phyloP scores from a whole-genome alignment of 2,329 filamentous ascomycete genomes.

The Epichloe gansuensis region DNA sequence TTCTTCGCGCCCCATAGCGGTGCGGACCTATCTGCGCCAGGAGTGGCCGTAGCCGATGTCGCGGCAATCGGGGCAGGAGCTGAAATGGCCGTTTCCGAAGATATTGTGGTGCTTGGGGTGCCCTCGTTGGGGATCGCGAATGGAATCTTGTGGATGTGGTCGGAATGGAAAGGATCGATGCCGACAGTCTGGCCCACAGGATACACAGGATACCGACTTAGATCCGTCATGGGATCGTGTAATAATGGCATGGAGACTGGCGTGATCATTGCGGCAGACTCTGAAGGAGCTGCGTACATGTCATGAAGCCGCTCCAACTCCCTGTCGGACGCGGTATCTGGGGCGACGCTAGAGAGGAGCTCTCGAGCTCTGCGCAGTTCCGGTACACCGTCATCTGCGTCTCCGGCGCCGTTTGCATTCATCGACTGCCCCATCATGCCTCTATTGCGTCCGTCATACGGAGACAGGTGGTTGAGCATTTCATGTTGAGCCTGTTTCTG shows the following conservation, averaged over 20 bases:
- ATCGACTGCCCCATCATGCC: conserved; percentile 22
- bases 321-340: conserved; percentile 40
- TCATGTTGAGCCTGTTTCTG: conserved; percentile 47
- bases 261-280: conserved; percentile 34
- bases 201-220: conserved; percentile 61
- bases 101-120: conserved; percentile 21
- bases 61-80: conserved; percentile 11
- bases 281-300: conserved; percentile 40
- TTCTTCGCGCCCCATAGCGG: conserved; percentile 45
- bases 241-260: conserved; percentile 33
- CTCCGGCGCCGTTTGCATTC: conserved; percentile 25
- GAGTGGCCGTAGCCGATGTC: conserved; percentile 7
- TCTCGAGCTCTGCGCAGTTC: conserved; percentile 46
- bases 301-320: conserved; percentile 45
- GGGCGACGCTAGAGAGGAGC: conserved; percentile 38
- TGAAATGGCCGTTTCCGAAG: conserved; percentile 21
- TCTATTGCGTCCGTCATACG: conserved; percentile 28
- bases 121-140: conserved; percentile 59
- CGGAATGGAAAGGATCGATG: conserved; percentile 88
- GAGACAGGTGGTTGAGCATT: conserved; percentile 43
- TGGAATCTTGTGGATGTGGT: conserved; percentile 89
- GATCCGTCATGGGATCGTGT: conserved; percentile 43
- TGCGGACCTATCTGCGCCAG: conserved; percentile 27
- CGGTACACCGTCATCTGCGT: conserved; percentile 36
- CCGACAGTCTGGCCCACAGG: conserved; percentile 83